Evolutionary conservation across 2,329 filamentous ascomycete species (phyloP), one percentile per base, ranked within the genome.

Genomic region (Aspergillus spinulosporus): DNA sequence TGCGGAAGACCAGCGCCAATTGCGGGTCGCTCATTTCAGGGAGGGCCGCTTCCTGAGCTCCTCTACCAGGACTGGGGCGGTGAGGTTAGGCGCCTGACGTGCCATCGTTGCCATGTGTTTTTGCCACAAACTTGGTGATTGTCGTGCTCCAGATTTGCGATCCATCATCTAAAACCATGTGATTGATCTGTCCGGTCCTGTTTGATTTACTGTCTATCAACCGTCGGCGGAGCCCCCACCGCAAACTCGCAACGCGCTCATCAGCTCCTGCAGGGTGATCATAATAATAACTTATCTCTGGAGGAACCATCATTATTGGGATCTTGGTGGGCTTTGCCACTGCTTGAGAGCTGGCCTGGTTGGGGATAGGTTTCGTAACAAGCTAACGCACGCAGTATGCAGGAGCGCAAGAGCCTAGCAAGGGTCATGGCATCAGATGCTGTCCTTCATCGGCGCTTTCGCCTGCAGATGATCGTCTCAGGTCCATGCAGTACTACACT

Each of bases 1-100:
- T 49, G 57, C 56, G 56, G 61, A 66, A 62, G 61, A 63, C 63
- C 52, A 39, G 52, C 53, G 46, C 51, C 59, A 52, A 58, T 49
- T 58, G 64, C 64, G 63, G 63, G 53, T 56, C 36, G 61, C 54
- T 64, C 59, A 63, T 64, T 64, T 64, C 50, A 48, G 21, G 44
- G 29, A 59, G 60, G 57, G 55, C 52, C 49, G 39, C 54, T 37
- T 34, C 21, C 21, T 21, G 21, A 21, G 21, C 21, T 57, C 39
- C 36, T 60, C 64, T 63, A 65, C 61, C 62, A 61, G 59, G 60
- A 54, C 31, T 43, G 34, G 34, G 9, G n/a, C 4, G 11, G 11
- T 34, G 31, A 12, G 9, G n/a, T 9, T 37, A 37, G n/a, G 34
- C 7, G 34, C n/a, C n/a, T 8, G 34, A 12, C 9, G 29, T 36